Conservation (phyloP, 164 flowering plant genomes). For the Dillenia turbinata region DNA sequence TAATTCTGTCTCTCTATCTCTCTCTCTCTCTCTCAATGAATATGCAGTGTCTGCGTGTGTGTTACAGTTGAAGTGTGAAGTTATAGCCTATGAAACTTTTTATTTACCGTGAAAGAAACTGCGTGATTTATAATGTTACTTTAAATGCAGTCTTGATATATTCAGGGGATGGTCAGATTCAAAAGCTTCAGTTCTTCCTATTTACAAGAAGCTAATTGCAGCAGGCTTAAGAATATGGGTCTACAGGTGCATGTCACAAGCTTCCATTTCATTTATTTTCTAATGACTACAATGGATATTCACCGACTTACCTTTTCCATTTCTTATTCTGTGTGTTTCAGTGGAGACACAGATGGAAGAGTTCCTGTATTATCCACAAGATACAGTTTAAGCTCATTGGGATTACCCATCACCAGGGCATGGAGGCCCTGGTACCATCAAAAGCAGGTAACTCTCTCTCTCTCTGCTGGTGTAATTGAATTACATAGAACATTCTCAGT, state of each 20-base stretch:
- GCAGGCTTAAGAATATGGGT: conserved; percentile 92
- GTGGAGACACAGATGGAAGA: conserved; percentile 99
- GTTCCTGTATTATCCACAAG: conserved; percentile 88
- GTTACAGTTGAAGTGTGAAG: too few species aligned
- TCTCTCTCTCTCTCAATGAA: conserved; percentile 9
- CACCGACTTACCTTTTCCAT: not conserved
- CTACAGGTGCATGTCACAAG: conserved; percentile 55
- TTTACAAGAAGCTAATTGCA: conserved; percentile 75
- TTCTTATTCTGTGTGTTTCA: conserved; percentile 20
- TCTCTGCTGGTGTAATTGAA: too few species aligned
- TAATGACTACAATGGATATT: not conserved
- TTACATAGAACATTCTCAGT: not conserved
- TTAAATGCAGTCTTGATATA: conserved; percentile 46
- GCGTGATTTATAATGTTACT: not conserved
- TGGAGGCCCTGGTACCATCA: conserved; percentile 97
- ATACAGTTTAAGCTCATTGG: conserved; percentile 64
- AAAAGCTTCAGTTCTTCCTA: conserved; percentile 74
- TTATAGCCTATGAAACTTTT: not conserved
- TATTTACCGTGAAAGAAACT: too few species aligned
- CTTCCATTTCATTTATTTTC: not conserved
- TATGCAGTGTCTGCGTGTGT: too few species aligned
- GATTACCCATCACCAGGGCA: conserved; percentile 50
- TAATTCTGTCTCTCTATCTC: conserved; percentile 26
- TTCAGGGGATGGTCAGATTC: conserved; percentile 56
- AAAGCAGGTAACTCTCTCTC: conserved; percentile 45